phyloP scores from a whole-genome alignment of 2,329 filamentous ascomycete species.

The Polytolypa hystricis region DNA sequence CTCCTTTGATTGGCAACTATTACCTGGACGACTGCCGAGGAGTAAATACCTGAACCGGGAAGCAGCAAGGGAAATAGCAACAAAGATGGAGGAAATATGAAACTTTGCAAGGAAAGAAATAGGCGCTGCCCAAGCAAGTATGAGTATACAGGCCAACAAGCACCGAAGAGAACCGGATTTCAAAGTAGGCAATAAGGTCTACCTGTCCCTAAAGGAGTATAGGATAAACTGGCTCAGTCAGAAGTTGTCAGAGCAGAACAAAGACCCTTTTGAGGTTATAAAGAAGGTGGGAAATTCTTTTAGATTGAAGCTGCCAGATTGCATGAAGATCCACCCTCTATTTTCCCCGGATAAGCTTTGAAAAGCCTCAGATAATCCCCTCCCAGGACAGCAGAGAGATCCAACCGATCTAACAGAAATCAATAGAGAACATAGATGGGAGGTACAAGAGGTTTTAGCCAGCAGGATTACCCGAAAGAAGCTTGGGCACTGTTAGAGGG shows the following conservation, averaged over 20 bases:
- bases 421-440: background rate
- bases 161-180: conserved; percentile 3
- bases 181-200: background rate
- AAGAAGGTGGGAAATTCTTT: conserved; percentile 1
- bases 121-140: background rate
- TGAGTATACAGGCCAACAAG: conserved; percentile 1
- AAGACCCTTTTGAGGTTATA: conserved; percentile 2
- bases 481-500: no score
- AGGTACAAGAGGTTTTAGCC: background rate
- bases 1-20: conserved; percentile 7
- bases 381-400: background rate
- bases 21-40: no score
- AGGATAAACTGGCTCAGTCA: background rate
- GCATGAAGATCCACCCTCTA: conserved; percentile 5
- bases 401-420: background rate
- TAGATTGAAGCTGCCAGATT: background rate
- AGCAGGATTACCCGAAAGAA: background rate
- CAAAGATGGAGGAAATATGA: conserved; percentile 3
- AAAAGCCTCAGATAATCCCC: background rate
- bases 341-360: conserved; percentile 5
- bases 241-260: conserved; percentile 1
- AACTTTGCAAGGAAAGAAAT: no score
- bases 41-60: background rate
- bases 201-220: background rate
- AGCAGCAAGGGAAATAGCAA: background rate